Evolutionary conservation across 345 rosid genomes (phyloP).

Genomic region (Schrenkiella parvula): DNA sequence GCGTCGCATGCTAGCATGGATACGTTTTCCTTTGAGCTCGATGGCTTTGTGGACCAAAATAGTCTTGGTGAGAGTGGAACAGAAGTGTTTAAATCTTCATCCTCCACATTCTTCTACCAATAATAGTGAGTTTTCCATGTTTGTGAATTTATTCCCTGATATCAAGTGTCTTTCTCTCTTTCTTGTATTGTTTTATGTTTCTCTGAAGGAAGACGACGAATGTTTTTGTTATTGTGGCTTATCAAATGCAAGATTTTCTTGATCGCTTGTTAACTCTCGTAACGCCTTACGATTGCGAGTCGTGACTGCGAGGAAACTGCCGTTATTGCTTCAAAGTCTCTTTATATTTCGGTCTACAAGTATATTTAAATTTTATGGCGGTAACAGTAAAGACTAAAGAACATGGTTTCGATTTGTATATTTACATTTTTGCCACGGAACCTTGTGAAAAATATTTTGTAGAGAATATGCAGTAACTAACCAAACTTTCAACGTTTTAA

Average conservation of each 20-base stretch:
- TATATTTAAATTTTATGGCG: not conserved
- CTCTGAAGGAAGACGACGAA: conserved; percentile 1
- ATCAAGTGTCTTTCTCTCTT: not conserved
- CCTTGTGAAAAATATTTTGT: not conserved
- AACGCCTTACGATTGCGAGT: not conserved
- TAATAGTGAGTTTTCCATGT: conserved; percentile 11
- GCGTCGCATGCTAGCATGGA: conserved; percentile 5
- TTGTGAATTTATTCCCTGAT: not conserved
- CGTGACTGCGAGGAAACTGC: not conserved
- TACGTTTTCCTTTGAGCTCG: conserved; percentile 12
- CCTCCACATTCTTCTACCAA: conserved; percentile 23
- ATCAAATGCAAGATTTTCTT: conserved; percentile 8
- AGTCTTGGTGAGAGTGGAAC: conserved; percentile 13
- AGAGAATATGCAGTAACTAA: not conserved
- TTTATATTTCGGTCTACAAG: not conserved
- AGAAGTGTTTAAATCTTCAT: conserved; percentile 12
- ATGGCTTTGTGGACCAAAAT: conserved; percentile 27
- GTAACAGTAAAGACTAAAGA: not conserved
- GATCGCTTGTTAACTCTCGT: not conserved
- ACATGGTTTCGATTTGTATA: not conserved
- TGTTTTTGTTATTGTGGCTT: conserved; percentile 7
- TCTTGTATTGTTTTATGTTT: conserved; percentile 1
- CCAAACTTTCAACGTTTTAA: not conserved
- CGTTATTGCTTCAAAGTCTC: not conserved
- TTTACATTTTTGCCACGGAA: not conserved